Evolutionary conservation across 23 red algal genomes (phyloP).

Genomic region (Gracilaria gracilis): DNA sequence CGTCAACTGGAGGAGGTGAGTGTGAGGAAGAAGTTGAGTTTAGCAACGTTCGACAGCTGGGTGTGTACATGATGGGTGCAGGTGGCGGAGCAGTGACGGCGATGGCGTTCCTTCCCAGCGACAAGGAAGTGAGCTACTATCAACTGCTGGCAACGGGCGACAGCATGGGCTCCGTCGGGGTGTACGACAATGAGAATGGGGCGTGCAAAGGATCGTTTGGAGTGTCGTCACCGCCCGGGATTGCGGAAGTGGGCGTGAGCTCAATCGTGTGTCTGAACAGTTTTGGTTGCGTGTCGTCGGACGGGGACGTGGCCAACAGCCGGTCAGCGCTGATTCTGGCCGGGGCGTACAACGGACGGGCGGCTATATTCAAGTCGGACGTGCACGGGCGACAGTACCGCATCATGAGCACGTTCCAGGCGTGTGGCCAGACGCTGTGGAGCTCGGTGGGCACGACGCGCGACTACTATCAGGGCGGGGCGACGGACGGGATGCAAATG

Average conservation of each 20-base stretch:
- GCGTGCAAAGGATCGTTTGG: slow-evolving; percentile 43
- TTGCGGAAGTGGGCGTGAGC: slow-evolving; percentile 51
- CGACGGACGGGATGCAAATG: background rate
- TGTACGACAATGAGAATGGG: slow-evolving; percentile 59
- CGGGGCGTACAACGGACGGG: slow-evolving; percentile 66
- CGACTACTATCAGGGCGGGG: too few species aligned
- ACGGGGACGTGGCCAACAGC: slow-evolving; percentile 24
- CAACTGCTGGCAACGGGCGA: slow-evolving; percentile 64
- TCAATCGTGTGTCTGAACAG: slow-evolving; percentile 65
- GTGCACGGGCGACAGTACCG: slow-evolving; percentile 39
- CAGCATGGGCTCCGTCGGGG: slow-evolving; percentile 58
- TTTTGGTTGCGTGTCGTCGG: slow-evolving; percentile 1
- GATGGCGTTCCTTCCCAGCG: slow-evolving; percentile 57
- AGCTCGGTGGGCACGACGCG: too few species aligned
- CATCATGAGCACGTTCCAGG: slow-evolving; percentile 72
- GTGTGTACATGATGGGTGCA: slow-evolving; percentile 38
- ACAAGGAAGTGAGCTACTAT: slow-evolving; percentile 54
- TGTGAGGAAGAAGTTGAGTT: background rate
- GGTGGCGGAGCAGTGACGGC: slow-evolving; percentile 49
- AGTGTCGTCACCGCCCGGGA: slow-evolving; percentile 50
- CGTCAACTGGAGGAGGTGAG: background rate
- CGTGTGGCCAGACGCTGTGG: slow-evolving; percentile 47
- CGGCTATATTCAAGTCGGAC: slow-evolving; percentile 69
- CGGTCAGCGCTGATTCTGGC: slow-evolving; percentile 68
- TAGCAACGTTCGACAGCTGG: slow-evolving; percentile 17